Conservation (phyloP, 176 grass and related monocot genomes). For the Elaeis guineensis region DNA sequence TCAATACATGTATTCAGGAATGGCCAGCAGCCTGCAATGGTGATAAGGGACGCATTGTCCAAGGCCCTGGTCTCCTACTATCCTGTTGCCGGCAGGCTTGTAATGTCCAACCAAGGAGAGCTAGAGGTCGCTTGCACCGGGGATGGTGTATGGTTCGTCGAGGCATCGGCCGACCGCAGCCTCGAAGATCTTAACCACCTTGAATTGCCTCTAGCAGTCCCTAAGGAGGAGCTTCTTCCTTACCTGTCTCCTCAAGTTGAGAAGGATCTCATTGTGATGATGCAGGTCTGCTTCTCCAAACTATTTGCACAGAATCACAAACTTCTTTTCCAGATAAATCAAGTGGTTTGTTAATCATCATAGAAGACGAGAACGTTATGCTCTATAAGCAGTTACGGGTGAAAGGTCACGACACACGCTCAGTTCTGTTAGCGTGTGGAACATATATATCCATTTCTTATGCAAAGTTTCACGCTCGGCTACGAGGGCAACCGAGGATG, state of each 20-base stretch:
- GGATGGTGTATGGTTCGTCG: constrained; percentile 51
- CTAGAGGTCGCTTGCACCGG: constrained; percentile 49
- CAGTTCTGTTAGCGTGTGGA: too few relatives aligned
- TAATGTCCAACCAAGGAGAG: constrained; percentile 10
- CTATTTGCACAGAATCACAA: too few relatives aligned
- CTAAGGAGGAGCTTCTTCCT: constrained; percentile 10
- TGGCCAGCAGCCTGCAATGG: not conserved
- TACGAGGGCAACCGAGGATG: too few relatives aligned
- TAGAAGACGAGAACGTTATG: too few relatives aligned
- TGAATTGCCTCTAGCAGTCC: constrained; percentile 11
- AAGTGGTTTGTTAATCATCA: too few relatives aligned
- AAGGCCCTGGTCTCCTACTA: not conserved
- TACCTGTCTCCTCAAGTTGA: not conserved
- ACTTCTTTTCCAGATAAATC: too few relatives aligned
- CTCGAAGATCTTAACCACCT: constrained; percentile 32
- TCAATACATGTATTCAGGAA: not conserved
- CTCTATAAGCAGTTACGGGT: too few relatives aligned
- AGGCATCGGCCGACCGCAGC: constrained; percentile 34
- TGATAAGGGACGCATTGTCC: not conserved
- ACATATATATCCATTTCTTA: too few relatives aligned
- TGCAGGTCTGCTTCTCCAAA: constrained; percentile 3
- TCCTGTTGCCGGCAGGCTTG: not conserved
- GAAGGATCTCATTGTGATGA: constrained; percentile 6
- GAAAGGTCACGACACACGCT: too few relatives aligned
- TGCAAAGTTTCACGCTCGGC: too few relatives aligned